Percentiles rank a stretch among this genome's conserved stretches.
These are phyloP conservation scores for Wakefieldia striispora DNA, from an alignment of 768 basidiomycete genomes.

Conservation along the genomic window DNA sequence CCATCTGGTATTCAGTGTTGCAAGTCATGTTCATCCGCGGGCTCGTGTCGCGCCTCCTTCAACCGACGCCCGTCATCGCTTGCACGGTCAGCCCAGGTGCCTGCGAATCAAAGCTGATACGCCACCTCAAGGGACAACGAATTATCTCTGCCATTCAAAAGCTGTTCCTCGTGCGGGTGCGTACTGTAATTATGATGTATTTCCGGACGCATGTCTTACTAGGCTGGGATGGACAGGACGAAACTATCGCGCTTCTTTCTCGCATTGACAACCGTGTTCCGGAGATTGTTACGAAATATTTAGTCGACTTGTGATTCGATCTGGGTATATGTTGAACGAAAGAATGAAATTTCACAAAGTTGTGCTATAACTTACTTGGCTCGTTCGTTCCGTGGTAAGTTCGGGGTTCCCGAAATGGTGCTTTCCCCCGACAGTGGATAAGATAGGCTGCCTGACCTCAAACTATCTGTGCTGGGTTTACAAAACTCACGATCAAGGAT, in stretches of 20 bases:
- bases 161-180: slow-evolving; percentile 30
- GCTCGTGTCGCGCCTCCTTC: slow-evolving; percentile 28
- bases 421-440: no score
- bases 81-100: slow-evolving; percentile 23
- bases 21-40: slow-evolving; percentile 34
- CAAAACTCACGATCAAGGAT: background rate
- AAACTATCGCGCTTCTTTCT: slow-evolving; percentile 21
- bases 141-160: background rate
- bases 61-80: slow-evolving; percentile 23
- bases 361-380: no score
- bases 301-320: background rate
- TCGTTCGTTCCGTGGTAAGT: no score
- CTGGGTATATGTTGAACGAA: no score
- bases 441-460: no score
- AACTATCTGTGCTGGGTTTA: background rate
- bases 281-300: slow-evolving; percentile 15
- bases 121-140: slow-evolving; percentile 5
- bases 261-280: slow-evolving; percentile 18
- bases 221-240: slow-evolving; percentile 11
- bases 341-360: no score
- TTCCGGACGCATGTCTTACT: background rate
- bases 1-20: slow-evolving; percentile 21
- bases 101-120: slow-evolving; percentile 29
- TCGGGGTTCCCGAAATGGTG: no score
- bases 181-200: background rate